A percentile compares a stretch with the other conserved stretches of the same genome.
Evolutionary conservation across 2,329 filamentous ascomycete species (phyloP).

Genomic region (Xylariaceae sp.): DNA sequence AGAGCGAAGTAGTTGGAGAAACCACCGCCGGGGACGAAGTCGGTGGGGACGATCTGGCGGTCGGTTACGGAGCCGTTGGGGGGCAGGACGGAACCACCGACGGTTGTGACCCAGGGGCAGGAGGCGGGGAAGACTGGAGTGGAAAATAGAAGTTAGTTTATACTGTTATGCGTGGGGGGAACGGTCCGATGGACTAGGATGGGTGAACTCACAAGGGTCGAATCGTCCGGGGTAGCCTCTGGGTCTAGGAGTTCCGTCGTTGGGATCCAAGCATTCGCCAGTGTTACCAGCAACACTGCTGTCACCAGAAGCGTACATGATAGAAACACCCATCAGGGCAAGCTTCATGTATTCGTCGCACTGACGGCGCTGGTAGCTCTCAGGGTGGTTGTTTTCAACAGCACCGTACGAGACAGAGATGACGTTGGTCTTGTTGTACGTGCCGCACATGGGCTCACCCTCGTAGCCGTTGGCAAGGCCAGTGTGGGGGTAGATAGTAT

Average conservation of each 20-base stretch:
- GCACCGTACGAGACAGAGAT: constrained; percentile 49
- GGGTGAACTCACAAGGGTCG: constrained; percentile 1
- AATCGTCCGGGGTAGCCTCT: background rate
- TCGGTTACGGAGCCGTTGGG: constrained; percentile 2
- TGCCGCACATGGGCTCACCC: constrained; percentile 42
- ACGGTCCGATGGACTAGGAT: too few species aligned
- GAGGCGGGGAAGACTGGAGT: constrained; percentile 6
- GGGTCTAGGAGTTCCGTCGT: background rate
- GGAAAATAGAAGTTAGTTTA: background rate
- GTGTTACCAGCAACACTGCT: constrained; percentile 7
- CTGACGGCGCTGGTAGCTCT: constrained; percentile 44
- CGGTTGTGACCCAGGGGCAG: constrained; percentile 10
- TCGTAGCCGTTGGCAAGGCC: constrained; percentile 38
- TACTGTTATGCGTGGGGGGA: background rate
- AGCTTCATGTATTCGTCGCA: constrained; percentile 38
- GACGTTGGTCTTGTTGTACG: constrained; percentile 42
- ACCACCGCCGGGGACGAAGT: constrained; percentile 14
- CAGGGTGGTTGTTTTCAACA: constrained; percentile 45
- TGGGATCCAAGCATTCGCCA: background rate
- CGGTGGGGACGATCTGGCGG: background rate
- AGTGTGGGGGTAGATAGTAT: constrained; percentile 35
- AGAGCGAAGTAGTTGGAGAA: constrained; percentile 24
- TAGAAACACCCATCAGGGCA: constrained; percentile 11
- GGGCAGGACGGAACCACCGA: constrained; percentile 6
- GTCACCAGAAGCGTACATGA: constrained; percentile 13